Evolutionary conservation across 1,284 basidiomycete species (phyloP).

Genomic region (Sphaerobolus stellatus): DNA sequence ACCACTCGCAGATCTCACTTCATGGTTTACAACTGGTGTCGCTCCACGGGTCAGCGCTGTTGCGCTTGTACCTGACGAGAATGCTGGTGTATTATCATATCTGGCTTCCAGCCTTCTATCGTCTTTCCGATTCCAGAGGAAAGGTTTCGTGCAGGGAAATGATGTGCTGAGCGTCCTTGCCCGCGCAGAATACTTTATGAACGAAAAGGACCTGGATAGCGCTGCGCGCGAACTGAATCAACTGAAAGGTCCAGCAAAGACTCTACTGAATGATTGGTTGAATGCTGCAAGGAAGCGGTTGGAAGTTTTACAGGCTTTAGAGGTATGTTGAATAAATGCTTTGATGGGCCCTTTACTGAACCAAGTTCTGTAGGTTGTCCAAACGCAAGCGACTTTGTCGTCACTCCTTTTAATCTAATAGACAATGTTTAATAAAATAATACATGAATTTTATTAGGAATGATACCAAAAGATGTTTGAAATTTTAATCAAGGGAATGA

Average conservation of each 20-base stretch:
- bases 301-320: conserved; percentile 91
- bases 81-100: conserved; percentile 87
- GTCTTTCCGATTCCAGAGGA: conserved; percentile 75
- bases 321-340: conserved; percentile 48
- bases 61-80: conserved; percentile 85
- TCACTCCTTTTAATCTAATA: neutral
- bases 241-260: conserved; percentile 82
- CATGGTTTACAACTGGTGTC: conserved; percentile 88
- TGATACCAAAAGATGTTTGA: too few relatives aligned
- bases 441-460: too few relatives aligned
- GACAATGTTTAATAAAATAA: neutral
- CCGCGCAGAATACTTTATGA: conserved; percentile 87
- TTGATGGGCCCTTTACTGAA: neutral
- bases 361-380: neutral
- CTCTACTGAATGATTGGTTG: conserved; percentile 88
- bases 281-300: conserved; percentile 85
- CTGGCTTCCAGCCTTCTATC: conserved; percentile 80
- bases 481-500: too few relatives aligned
- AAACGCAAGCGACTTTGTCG: neutral
- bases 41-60: conserved; percentile 84
- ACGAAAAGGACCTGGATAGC: conserved; percentile 90
- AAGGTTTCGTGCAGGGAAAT: conserved; percentile 71
- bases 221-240: conserved; percentile 93
- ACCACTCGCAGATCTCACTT: conserved; percentile 82
- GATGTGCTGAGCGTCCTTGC: conserved; percentile 88